phyloP scores from a whole-genome alignment of 2,329 filamentous ascomycete species.

The Paraconiothyrium sp. region DNA sequence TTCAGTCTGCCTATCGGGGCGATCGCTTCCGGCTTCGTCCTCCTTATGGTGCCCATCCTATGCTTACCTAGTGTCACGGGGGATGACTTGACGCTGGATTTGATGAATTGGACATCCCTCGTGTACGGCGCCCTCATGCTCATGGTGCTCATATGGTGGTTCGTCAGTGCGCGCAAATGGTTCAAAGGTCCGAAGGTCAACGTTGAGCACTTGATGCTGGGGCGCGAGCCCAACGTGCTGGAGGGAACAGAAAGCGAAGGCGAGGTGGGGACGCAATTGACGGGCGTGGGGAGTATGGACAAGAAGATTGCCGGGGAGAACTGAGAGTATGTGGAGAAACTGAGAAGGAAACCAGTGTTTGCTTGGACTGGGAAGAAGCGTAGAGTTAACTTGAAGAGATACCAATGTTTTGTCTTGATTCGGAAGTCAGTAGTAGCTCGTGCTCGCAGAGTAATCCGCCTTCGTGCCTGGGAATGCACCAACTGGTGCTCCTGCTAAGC shows the following conservation, averaged over 20 bases:
- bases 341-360: background rate
- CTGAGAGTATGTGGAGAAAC: background rate
- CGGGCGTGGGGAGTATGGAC: conserved; percentile 6
- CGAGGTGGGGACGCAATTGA: background rate
- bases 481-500: conserved; percentile 30
- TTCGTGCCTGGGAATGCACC: conserved; percentile 50
- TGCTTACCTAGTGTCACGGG: conserved; percentile 70
- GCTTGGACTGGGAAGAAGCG: background rate
- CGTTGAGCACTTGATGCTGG: conserved; percentile 65
- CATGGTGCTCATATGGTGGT: conserved; percentile 68
- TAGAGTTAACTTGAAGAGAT: background rate
- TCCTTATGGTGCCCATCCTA: conserved; percentile 73
- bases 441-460: conserved; percentile 40
- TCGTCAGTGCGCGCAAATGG: conserved; percentile 71
- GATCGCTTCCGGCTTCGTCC: conserved; percentile 67
- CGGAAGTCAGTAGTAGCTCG: conserved; percentile 48
- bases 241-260: conserved; percentile 37
- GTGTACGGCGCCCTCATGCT: conserved; percentile 73
- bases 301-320: background rate
- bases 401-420: background rate
- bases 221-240: conserved; percentile 49
- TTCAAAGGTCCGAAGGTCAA: conserved; percentile 77
- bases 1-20: conserved; percentile 67
- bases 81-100: conserved; percentile 59
- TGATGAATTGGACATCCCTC: conserved; percentile 76